Evolutionary conservation across 75 land plant genomes (phyloP), one percentile per base, ranked within the genome.

Genomic region (Azolla pinnata): DNA sequence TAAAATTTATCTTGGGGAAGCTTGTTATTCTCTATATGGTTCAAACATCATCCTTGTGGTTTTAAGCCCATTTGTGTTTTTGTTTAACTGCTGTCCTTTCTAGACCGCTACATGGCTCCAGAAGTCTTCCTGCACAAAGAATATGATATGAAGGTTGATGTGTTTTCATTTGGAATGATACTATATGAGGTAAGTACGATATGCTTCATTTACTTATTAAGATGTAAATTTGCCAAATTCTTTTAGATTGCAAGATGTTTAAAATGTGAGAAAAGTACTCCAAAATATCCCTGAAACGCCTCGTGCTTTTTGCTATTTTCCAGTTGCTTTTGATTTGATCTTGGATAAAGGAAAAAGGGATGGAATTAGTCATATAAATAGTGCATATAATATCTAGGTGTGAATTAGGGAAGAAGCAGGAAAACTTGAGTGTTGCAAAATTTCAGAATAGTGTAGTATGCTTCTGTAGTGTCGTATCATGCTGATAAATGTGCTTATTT

Each of bases 41-140:
- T 57, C 3, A n/a, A n/a, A n/a, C n/a, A n/a, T n/a, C n/a, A n/a
- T n/a, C n/a, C n/a, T n/a, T n/a, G n/a, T n/a, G n/a, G n/a, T n/a
- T n/a, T n/a, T n/a, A n/a, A n/a, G 14, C 29, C 58, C 1, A 48
- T 40, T 4, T 40, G 27, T 3, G 19, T 18, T 42, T 45, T 17
- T 57, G 42, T 18, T 26, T 46, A 50, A 58, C 4, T 8, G 40
- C 40, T 78, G 10, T 30, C 33, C 2, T 20, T 23, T 72, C 21
- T 79, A 90, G 96, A 79, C 38, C 69, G 87, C 47, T 90, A 90
- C 72, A 75, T 81, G 57, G 96, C 96, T 19, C 96, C 96, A 29
- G 96, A 90, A 66, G 83, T 90, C 18, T 77, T 83, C 52, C 58
- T 45, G 35, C 76, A 87, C 60, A 72, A 72, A 69, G 72, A 60